A percentile compares a stretch with the other conserved stretches of the same genome.
Evolutionary conservation across 495 filamentous ascomycete species (phyloP).

Genomic region (Penicillium cinerascens): DNA sequence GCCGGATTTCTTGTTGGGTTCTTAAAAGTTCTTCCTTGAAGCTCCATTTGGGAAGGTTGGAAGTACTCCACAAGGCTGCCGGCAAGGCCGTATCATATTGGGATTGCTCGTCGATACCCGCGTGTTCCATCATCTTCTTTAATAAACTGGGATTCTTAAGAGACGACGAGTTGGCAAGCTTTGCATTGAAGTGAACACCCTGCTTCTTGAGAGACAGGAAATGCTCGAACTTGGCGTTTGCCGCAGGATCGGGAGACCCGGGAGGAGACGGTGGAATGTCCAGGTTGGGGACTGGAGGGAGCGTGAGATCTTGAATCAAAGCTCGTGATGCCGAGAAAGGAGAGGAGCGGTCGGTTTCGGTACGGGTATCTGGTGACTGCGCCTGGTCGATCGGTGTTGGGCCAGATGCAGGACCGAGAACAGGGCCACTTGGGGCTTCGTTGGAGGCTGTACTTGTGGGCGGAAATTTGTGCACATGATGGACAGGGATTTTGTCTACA

Average conservation of each 20-base stretch:
- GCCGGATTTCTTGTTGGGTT: constrained; percentile 58
- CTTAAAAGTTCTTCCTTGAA: constrained; percentile 70
- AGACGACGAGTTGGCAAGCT: constrained; percentile 64
- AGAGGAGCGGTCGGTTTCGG: constrained; percentile 49
- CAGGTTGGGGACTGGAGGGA: constrained; percentile 75
- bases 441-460: not conserved
- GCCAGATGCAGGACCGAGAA: constrained; percentile 45
- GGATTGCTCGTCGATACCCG: constrained; percentile 60
- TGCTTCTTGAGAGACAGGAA: constrained; percentile 83
- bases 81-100: constrained; percentile 78
- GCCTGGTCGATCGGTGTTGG: constrained; percentile 32
- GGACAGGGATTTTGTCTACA: constrained; percentile 2
- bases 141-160: constrained; percentile 78
- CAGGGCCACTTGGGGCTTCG: constrained; percentile 34
- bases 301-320: constrained; percentile 73
- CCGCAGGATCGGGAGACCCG: constrained; percentile 60
- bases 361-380: constrained; percentile 14
- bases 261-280: constrained; percentile 84
- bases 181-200: constrained; percentile 87
- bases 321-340: constrained; percentile 66
- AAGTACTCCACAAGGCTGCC: constrained; percentile 63
- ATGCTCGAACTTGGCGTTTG: constrained; percentile 72
- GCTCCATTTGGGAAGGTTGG: constrained; percentile 62
- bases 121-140: constrained; percentile 76
- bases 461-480: not conserved